Conservation (phyloP, 345 rosid genomes). For the Acer saccharum region DNA sequence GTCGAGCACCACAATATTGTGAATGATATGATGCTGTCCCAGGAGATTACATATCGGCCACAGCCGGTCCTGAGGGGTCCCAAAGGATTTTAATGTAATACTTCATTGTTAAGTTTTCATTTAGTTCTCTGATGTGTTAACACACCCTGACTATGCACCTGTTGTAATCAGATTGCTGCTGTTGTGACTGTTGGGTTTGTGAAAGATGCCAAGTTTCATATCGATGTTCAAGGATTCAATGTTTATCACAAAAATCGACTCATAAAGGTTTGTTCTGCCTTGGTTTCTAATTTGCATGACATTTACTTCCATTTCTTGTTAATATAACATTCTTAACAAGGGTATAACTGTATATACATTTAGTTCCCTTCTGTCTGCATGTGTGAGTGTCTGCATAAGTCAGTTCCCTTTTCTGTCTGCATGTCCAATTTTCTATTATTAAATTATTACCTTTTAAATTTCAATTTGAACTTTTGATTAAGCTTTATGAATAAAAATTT, state of each 20-base stretch:
- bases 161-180: constrained; percentile 66
- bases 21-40: constrained; percentile 93
- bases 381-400: background rate
- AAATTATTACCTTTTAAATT: background rate
- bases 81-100: constrained; percentile 56
- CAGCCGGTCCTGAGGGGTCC: constrained; percentile 57
- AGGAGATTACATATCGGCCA: constrained; percentile 80
- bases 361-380: background rate
- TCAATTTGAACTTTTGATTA: background rate
- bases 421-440: background rate
- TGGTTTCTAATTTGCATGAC: background rate
- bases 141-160: constrained; percentile 25
- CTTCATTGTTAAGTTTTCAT: constrained; percentile 4
- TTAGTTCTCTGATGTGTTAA: background rate
- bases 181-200: constrained; percentile 85
- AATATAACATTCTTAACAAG: background rate
- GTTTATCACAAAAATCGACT: constrained; percentile 96
- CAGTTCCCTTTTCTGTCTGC: background rate
- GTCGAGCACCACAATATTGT: constrained; percentile 94
- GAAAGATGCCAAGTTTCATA: constrained; percentile 86
- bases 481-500: background rate
- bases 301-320: background rate
- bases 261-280: constrained; percentile 65
- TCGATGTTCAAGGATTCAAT: constrained; percentile 93
- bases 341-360: background rate